Evolutionary conservation across 2,329 filamentous ascomycete species (phyloP).

Genomic region (Talaromyces rugulosus): DNA sequence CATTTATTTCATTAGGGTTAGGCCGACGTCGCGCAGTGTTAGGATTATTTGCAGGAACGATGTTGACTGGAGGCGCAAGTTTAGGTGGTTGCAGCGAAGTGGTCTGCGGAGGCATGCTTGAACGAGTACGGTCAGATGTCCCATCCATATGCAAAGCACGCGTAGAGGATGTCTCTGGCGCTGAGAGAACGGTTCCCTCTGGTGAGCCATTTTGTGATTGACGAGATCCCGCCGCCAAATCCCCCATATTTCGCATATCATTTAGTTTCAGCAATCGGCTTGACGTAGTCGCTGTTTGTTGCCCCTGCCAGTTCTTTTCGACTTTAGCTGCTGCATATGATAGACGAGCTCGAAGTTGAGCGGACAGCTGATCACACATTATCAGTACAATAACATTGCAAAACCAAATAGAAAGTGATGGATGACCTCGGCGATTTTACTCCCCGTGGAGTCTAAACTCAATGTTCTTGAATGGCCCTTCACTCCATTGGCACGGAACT

Average conservation of each 20-base stretch:
- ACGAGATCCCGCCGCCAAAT: constrained; percentile 3
- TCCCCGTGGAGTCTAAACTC: constrained; percentile 64
- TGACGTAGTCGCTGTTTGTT: constrained; percentile 55
- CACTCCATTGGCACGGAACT: constrained; percentile 30
- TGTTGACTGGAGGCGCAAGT: constrained; percentile 43
- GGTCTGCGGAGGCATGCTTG: constrained; percentile 4
- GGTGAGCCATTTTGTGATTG: constrained; percentile 22
- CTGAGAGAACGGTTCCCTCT: constrained; percentile 19
- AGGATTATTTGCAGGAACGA: constrained; percentile 28
- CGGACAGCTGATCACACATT: constrained; percentile 56
- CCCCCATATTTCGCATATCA: constrained; percentile 18
- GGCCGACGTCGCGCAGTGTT: constrained; percentile 31
- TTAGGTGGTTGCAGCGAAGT: constrained; percentile 22
- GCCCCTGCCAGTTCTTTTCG: constrained; percentile 78
- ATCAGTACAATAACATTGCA: constrained; percentile 14
- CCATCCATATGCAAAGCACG: constrained; percentile 1
- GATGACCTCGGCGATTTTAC: constrained; percentile 72
- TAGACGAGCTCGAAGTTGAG: constrained; percentile 75
- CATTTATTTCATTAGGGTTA: constrained; percentile 30
- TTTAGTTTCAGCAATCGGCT: constrained; percentile 41
- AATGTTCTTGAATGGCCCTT: constrained; percentile 62
- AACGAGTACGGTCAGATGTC: background rate
- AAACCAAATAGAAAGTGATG: constrained; percentile 15
- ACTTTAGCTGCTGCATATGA: constrained; percentile 95
- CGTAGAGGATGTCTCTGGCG: constrained; percentile 18